Evolutionary conservation across 306 rosid genomes (phyloP), one percentile per base, ranked within the genome.

Genomic region (Vigna radiata): DNA sequence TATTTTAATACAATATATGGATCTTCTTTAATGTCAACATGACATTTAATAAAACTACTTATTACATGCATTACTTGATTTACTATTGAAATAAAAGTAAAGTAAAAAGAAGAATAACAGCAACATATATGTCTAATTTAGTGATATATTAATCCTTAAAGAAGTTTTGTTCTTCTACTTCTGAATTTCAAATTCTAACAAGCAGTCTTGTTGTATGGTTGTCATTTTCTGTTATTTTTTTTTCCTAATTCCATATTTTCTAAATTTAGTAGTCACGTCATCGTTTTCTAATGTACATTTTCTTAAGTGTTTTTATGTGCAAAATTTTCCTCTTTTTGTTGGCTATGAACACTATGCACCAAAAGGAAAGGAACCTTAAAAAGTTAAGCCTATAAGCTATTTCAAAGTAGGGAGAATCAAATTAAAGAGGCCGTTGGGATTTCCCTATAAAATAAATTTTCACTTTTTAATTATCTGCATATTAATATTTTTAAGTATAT

Each of bases 351-450:
- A 21, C 76, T 77, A 77, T 27, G 59, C 68, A 27, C 47, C 16
- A 53, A 54, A 65, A 63, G 29, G 58, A 23, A 14, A 55, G 59
- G 27, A 17, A 55, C 60, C 58, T 68, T 17, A 49, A 68, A 69
- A 77, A 29, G 76, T 21, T 31, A 77, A 77, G 49, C 59, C 75
- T 68, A 58, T 4, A 55, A 72, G 50, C 81, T 77, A 43, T 56
- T 55, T 15, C 17, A 43, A 36, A 31, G 14, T 77, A 68, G 76
- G 62, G 19, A 44, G 82, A 68, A 56, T 68, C 82, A 69, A 68
- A 54, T 56, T 58, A 19, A 72, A 37, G 37, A 56, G 11, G 7
- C n/a, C 43, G n/a, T 55, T 39, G 63, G 17, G 39, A 71, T 54
- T 50, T 36, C 15, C 21, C 17, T 54, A 13, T 65, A 10, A 65